Evolutionary conservation across 2,329 filamentous ascomycete genomes (phyloP), one percentile per base, ranked within the genome.

Genomic region (Lecanoromycetidae sp.): DNA sequence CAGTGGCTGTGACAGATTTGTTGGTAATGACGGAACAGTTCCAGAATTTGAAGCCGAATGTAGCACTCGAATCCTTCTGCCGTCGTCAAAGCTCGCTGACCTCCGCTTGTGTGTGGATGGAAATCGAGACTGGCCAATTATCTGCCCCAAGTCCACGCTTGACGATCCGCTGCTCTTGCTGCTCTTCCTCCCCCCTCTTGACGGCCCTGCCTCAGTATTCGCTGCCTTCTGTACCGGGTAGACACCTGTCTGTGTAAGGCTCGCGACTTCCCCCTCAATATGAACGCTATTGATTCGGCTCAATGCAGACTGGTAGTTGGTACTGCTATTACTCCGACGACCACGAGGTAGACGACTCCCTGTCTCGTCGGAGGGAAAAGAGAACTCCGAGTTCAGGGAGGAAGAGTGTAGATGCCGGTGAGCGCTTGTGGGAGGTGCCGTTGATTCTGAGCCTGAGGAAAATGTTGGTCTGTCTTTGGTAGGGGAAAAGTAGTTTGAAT

Each of bases 271-370:
- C 46, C 68, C 64, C 37, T 60, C 60, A 22, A 61, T 63, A 35
- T 75, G 75, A 57, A 78, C 68, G 62, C 76, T 83, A 59, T 80
- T 80, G 57, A 82, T 75, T 53, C 77, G 74, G 36, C 72, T 71
- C 43, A 80, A 65, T 35, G 70, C 70, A 8, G 74, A 66, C 56
- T 76, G 76, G 57, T 82, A 80, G 60, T 80, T 84, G 29, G 83
- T 85, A 61, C 80, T 84, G 69, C 84, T 90, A 61, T 87, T 87
- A 66, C 85, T 91, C 49, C 84, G 77, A 50, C 81, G 77, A 12
- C 77, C 76, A 56, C 59, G 66, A 54, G 57, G 62, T 45, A 57
- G 57, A 29, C 66, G 66, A 38, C 60, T 64, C 17, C 57, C 58
- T 10, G 54, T 56, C 44, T 66, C 62, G 25, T 67, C 65, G 26